Conservation (phyloP, 257 asterid species). For the Hygrophila difformis region DNA sequence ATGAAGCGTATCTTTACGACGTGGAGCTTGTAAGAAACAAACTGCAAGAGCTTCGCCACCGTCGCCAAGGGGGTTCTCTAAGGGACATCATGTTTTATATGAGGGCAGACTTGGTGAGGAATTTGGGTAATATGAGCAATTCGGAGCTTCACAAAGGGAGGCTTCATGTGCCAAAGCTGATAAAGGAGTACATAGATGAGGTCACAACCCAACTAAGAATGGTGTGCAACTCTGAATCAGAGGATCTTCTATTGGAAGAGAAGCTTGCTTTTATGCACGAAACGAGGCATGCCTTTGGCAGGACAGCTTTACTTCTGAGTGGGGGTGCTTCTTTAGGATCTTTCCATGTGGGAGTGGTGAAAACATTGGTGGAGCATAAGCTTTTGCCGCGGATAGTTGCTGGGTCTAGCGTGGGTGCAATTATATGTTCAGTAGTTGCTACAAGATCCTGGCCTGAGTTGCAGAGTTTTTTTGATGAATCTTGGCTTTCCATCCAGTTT, state of each 20-base stretch:
- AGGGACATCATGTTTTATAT: constrained; percentile 83
- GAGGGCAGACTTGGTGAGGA: constrained; percentile 88
- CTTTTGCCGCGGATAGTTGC: constrained; percentile 89
- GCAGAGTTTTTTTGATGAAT: constrained; percentile 87
- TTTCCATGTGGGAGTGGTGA: constrained; percentile 87
- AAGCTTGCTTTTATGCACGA: constrained; percentile 95
- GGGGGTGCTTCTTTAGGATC: constrained; percentile 98
- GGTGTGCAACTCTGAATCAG: constrained; percentile 85
- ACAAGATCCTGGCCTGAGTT: constrained; percentile 97
- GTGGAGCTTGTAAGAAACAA: constrained; percentile 81
- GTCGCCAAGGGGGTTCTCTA: constrained; percentile 84
- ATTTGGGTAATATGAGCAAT: constrained; percentile 90
- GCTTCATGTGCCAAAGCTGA: constrained; percentile 82
- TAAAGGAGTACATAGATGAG: constrained; percentile 86
- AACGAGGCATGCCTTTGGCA: constrained; percentile 92
- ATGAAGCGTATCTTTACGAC: constrained; percentile 70
- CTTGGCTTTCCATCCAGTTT: constrained; percentile 78
- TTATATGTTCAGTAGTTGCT: constrained; percentile 83
- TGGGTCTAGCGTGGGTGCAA: constrained; percentile 92
- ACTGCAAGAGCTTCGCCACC: constrained; percentile 73
- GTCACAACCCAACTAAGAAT: constrained; percentile 79
- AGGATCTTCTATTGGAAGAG: constrained; percentile 88
- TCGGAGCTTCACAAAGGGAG: constrained; percentile 90
- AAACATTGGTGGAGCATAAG: constrained; percentile 83
- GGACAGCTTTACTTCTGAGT: constrained; percentile 85